Base-by-base conservation (phyloP, 495 filamentous ascomycete species). In the Apodospora peruviana region DNA sequence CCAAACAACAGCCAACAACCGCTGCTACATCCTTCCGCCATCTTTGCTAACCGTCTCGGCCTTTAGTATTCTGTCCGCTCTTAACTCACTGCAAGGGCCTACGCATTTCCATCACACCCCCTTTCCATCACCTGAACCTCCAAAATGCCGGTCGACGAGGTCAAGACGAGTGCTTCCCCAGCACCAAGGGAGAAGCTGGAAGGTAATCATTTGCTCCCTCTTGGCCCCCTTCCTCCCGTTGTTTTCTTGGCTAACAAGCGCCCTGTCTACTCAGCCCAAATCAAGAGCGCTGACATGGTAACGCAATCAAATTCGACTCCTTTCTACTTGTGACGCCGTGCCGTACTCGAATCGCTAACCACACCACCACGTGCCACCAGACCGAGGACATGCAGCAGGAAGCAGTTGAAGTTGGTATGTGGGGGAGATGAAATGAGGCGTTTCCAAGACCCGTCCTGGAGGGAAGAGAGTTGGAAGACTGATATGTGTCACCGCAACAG, bases 271-370 rank as follows among this genome's bases (percentile, higher is more conserved):
- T 17, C 46, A 98, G 93, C 87, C 47, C 88, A 93, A 67, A 83
- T 98, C 65, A 97, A 97, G 75, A 95, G 90, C 45, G 91, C 88
- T 43, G 93, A 98, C 58, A 98, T 98, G 93, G 93, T 97, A 80
- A 64, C 73, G 7, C 47, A 39, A 50, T n/a, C 43, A 29, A 42
- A 45, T 23, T 29, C 51, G 8, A 35, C 37, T 43, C n/a, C n/a
- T n/a, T n/a, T n/a, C n/a, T n/a, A n/a, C n/a, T n/a, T n/a, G n/a
- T n/a, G n/a, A n/a, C n/a, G n/a, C n/a, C n/a, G n/a, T n/a, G n/a
- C n/a, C n/a, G n/a, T n/a, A n/a, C n/a, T 29, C 36, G 41, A 35
- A 48, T 23, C 29, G 27, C 38, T 21, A 27, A 34, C 25, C 40
- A 37, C 36, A 45, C 25, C 14, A n/a, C 22, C n/a, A 2, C 21